Evolutionary conservation across 352 stramenopile genomes (phyloP), one percentile per base, ranked within the genome.

Genomic region (Pythium periplocum): DNA sequence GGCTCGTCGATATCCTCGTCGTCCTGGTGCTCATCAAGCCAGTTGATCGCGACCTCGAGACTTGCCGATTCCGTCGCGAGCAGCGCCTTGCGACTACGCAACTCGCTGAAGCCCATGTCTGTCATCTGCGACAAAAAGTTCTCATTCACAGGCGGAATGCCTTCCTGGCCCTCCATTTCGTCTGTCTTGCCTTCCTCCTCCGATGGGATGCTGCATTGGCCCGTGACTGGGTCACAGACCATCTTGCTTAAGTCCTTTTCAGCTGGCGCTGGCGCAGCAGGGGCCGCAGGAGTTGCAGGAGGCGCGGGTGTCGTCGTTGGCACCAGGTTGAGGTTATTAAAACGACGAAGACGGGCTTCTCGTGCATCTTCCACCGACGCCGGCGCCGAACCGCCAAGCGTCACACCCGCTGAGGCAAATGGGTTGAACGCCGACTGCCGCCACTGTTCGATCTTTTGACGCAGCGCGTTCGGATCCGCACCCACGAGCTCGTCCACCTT

Each of bases 401-500:
- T 75, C 32, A 92, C 53, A 9, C 83, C 83, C 4, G 78, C 55
- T 2, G 83, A 94, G 4, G 83, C 83, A 38, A 94, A 94, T 2
- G 83, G 83, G 67, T 94, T 94, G 59, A 90, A 90, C 5, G 79
- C 83, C 48, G 83, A 90, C 52, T 91, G 81, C 8, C 80, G 78
- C 79, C 79, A 92, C 61, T 91, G 80, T 61, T 93, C 83, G 52
- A 96, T 94, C 75, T 95, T 96, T 47, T 80, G 64, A 3, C 82
- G 79, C 37, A 96, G 62, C 51, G 76, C 61, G 48, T 92, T 90
- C 41, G 83, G 79, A 55, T 96, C 86, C 2, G 88, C 86, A 30
- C 88, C 88, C 11, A 89, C 77, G 4, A 96, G 68, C 53, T 96
- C 86, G 47, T 96, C 88, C 39, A 96, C 78, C 69, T 96, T 93